Base-by-base conservation (phyloP, 208 protist species). In the Acanthamoeba royreba region DNA sequence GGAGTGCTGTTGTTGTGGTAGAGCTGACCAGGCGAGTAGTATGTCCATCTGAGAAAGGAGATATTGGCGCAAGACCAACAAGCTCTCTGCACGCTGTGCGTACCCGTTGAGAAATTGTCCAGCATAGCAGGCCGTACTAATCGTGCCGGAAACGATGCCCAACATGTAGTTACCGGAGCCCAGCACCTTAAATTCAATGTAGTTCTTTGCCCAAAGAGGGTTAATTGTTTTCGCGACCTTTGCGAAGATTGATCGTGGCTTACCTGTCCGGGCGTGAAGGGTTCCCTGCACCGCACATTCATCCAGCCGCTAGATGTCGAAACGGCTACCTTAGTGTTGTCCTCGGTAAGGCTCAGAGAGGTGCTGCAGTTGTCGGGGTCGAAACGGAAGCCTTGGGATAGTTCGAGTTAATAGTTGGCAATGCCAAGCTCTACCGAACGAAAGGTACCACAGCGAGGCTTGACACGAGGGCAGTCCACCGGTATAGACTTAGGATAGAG, bases 181-280 rank as follows among this genome's bases (percentile, higher is more conserved):
- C 22, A n/a, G 25, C 2, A 88, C 52, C 81, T 88, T 88, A 47
- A 88, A 88, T 47, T 88, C 81, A 38, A 55, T 66, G 81, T 88
- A 88, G 47, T n/a, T n/a, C 4, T 40, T 25, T 13, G 31, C 46
- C 28, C 7, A 22, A 22, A 88, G 81, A 5, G 81, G 46, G 35
- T n/a, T 40, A 15, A 15, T 45, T 1, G 40, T 90, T 90, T 11
- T 4, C 45, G 49, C 83, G 66, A 0, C 83, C 83, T 7, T 31
- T n/a, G 72, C 42, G 46, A 31, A 5, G 11, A 11, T 42, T 83
- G 8, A 83, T 17, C 43, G 72, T 83, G 19, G 42, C 42, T 45
- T 83, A 81, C 69, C 38, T 43, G 38, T 28, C 47, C 25, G 7
- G 19, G 19, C 38, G 38, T 47, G 19, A 81, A 81, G 40, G 11